Evolutionary conservation across 2,329 filamentous ascomycete species (phyloP), one percentile per base, ranked within the genome.

Genomic region (Hymenoscyphus albidus): DNA sequence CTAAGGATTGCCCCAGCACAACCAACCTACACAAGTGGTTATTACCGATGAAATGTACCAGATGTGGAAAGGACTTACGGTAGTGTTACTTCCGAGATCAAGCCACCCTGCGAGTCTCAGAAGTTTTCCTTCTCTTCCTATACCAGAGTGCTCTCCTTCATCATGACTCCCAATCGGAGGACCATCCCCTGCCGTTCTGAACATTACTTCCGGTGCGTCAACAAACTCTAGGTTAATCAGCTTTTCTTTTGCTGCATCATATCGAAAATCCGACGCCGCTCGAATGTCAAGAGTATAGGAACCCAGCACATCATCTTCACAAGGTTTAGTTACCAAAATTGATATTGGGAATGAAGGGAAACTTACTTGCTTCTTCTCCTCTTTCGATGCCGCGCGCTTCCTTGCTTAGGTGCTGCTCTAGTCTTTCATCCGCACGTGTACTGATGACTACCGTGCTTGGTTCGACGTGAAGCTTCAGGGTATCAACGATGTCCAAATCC

Each of bases 1-100:
- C 85, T 83, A n/a, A 98, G 78, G 2, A 98, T 79, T 32, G 93
- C 93, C n/a, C 93, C 92, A 32, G 89, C 90, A 77, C 95, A 98
- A 2, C 92, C 91, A 58, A 96, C 80, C 74, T 76, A 44, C 3
- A 57, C 1, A 7, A 32, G 9, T 35, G 4, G 27, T 57, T 38
- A 35, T 13, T 32, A 57, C 27, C 18, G 3, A 27, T 27, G 22
- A 10, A 27, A 44, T n/a, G 5, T 4, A 27, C 3, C 5, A 32
- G 12, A 22, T n/a, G 12, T 7, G 7, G 6, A 3, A 54, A 16
- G 9, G 14, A 73, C 79, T 70, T 74, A 91, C 88, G 2, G 92
- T 91, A 13, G 90, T 75, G 5, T 77, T 80, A 70, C 90, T 94
- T 2, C 94, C 89, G 62, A 95, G 78, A 72, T 96, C 88, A 66